Base-by-base conservation (phyloP, 108 stramenopile genomes). In the Chaetoceros muelleri region DNA sequence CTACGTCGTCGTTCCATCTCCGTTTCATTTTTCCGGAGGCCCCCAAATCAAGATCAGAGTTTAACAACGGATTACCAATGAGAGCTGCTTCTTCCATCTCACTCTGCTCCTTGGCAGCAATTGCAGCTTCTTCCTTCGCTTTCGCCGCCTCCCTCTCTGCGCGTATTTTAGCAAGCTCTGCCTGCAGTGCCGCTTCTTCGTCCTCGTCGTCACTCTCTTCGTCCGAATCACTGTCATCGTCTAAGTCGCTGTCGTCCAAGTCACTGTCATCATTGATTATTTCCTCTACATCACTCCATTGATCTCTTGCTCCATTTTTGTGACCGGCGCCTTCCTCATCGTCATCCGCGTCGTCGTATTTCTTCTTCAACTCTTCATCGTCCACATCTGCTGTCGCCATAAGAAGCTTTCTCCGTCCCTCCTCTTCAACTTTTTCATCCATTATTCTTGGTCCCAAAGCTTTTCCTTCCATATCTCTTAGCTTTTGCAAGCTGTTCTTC, bases 1-100 rank as follows among this genome's bases (percentile, higher is more conserved):
- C 94, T 1, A 98, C 96, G 71, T 97, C 96, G 50, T 95, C 96
- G 68, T 96, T 95, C 97, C 97, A 98, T 30, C 79, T 75, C 23
- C 95, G 72, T 50, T 95, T 94, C 40, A 93, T 51, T 30, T 70
- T 79, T 17, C 78, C 83, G 25, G 67, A 64, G 17, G 44, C 53
- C 1, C 29, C 52, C 30, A 17, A 30, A 18, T 28, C 68, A n/a
- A n/a, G n/a, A 17, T 23, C 69, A 2, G 62, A 62, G 55, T 81
- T 71, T 53, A 93, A 70, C 19, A 94, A 67, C 20, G 95, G 95
- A 76, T 96, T 94, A 24, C 90, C 87, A 52, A 81, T 64, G 23
- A 96, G 25, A 13, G 92, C 92, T 29, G 84, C 84, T 58, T 91
- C 92, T 64, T 92, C 90, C 70, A 84, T 53, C 60, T 79, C 58